Conservation (phyloP, 75 land plant species). For the Cunninghamia lanceolata region DNA sequence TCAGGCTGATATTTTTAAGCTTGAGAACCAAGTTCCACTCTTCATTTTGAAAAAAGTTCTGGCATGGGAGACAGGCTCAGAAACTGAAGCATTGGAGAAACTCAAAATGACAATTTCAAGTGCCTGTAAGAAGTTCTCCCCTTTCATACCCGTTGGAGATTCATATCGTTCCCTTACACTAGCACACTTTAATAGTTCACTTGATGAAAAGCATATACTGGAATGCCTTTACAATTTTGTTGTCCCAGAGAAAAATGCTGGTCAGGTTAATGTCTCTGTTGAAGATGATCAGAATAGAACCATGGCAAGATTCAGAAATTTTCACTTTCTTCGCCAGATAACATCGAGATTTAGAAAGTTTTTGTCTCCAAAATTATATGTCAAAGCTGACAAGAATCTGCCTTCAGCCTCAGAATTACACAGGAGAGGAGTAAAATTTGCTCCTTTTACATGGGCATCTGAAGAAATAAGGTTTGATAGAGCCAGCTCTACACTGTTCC, state of each 20-base stretch:
- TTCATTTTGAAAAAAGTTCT: background rate
- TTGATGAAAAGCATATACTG: background rate
- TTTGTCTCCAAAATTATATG: background rate
- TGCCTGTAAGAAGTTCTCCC: background rate
- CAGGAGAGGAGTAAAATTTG: too few relatives aligned
- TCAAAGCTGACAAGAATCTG: background rate
- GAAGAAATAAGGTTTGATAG: too few relatives aligned
- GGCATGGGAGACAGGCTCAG: background rate
- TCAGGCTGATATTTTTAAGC: background rate
- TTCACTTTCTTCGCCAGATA: background rate
- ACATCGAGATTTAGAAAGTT: background rate
- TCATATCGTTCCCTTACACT: background rate
- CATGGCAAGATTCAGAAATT: background rate
- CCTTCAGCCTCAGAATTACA: too few relatives aligned
- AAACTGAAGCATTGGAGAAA: background rate
- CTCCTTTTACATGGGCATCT: too few relatives aligned
- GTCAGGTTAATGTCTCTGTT: background rate
- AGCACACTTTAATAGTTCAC: background rate
- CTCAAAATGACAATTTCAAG: too few relatives aligned
- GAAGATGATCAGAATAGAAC: background rate
- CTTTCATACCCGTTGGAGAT: background rate
- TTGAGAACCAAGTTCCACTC: background rate
- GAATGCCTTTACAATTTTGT: too few relatives aligned
- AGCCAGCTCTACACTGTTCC: too few relatives aligned
- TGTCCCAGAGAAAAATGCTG: background rate